These are phyloP conservation scores for Madurella fahalii DNA, from an alignment of 2,329 filamentous ascomycete genomes.

Conservation along the genomic window DNA sequence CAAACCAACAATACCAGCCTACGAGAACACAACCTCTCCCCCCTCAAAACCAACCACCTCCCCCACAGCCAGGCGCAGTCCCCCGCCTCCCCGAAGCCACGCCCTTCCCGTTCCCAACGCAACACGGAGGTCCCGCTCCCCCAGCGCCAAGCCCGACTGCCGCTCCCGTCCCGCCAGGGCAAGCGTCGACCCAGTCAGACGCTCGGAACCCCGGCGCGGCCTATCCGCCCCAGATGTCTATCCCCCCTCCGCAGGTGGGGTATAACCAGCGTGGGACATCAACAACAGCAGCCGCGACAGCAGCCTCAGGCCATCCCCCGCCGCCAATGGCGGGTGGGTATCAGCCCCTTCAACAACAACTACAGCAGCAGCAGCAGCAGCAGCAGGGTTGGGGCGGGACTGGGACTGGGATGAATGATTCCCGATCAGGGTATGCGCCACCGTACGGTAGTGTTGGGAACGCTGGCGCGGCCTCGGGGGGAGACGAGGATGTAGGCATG, in stretches of 20 bases:
- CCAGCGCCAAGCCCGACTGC: background rate
- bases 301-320: conserved; percentile 23
- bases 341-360: background rate
- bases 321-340: conserved; percentile 7
- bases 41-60: conserved; percentile 44
- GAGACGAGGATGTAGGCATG: conserved; percentile 40
- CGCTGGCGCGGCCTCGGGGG: conserved; percentile 2
- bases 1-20: background rate
- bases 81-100: conserved; percentile 39
- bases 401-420: background rate
- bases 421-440: background rate
- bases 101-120: conserved; percentile 33
- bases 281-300: conserved; percentile 34
- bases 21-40: conserved; percentile 23
- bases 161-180: conserved; percentile 6
- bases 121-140: background rate
- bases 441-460: background rate
- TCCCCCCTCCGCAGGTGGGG: conserved; percentile 43
- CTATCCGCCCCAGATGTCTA: conserved; percentile 47
- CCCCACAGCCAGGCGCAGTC: conserved; percentile 55
- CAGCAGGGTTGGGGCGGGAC: background rate
- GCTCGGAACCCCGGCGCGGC: conserved; percentile 30
- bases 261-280: conserved; percentile 46
- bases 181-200: conserved; percentile 31
- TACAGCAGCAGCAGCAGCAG: background rate